Evolutionary conservation across 768 basidiomycete species (phyloP), one percentile per base, ranked within the genome.

Genomic region (Ramaria sp.): DNA sequence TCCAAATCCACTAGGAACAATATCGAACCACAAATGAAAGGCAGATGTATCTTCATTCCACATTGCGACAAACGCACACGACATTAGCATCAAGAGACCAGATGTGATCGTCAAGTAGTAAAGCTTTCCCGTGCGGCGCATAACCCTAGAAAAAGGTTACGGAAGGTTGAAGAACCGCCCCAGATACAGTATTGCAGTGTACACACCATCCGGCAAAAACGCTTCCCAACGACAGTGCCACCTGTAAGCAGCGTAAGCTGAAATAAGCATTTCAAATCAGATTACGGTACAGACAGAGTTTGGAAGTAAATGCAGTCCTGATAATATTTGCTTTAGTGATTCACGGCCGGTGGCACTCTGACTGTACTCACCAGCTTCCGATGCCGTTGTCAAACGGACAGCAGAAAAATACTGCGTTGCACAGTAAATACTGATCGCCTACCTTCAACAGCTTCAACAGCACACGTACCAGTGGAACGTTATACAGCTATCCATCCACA

Each of bases 121-220:
- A 51, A 95, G 78, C 68, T 85, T 88, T 28, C 92, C 94, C 1
- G 92, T 94, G 61, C 71, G 76, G 52, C 83, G 79, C 88, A 90
- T 91, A 64, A 85, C 67, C 89, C 87, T 89, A 62, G 48, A 58
- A 20, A 61, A 39, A 34, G 49, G 18, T 37, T 30, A 58, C 56
- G 56, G 39, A 59, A 24, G 20, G 42, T 24, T n/a, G 32, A 34
- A 8, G 32, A 8, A 27, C 15, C 7, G 9, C 20, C 12, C 25
- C 30, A 54, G 56, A 45, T 39, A 53, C 50, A 45, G 54, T 50
- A 45, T 53, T 49, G 32, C 7, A 34, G 7, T 13, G 7, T 56
- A 70, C 78, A 61, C 66, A 86, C 82, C 84, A 94, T 61, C 95
- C 95, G 39, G 90, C 89, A 48, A 84, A 73, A 30, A 99, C 76